Percentiles rank a stretch among this genome's conserved stretches.
phyloP scores from a whole-genome alignment of 257 asterid species.

The Parsonsia alboflavescens region DNA sequence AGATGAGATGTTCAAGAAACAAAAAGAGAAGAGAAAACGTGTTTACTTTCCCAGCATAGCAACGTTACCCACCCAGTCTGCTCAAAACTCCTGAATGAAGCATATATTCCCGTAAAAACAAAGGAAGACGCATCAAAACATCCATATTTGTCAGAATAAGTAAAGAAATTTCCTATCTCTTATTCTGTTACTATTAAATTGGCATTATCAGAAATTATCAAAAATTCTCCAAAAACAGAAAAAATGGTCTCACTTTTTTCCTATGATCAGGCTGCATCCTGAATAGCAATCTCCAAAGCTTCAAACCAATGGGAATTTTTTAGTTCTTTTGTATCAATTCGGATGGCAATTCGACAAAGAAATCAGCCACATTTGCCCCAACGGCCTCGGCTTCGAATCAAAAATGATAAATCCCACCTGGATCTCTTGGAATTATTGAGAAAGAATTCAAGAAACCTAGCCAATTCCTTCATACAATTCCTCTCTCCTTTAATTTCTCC shows the following conservation, averaged over 20 bases:
- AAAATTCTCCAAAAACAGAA: no score
- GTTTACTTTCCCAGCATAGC: constrained; percentile 15
- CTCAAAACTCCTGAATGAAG: no score
- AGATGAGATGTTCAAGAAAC: constrained; percentile 17
- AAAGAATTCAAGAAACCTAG: constrained; percentile 24
- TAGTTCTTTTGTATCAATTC: constrained; percentile 7
- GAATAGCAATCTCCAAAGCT: constrained; percentile 15
- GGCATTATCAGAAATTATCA: background rate
- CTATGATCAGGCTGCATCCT: constrained; percentile 79
- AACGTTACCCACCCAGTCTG: constrained; percentile 10
- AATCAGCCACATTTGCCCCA: constrained; percentile 86
- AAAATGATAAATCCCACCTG: constrained; percentile 58
- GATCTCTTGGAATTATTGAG: constrained; percentile 41
- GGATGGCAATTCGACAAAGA: constrained; percentile 14
- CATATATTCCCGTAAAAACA: constrained; percentile 13
- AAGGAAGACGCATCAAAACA: constrained; percentile 16
- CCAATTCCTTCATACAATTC: constrained; percentile 57
- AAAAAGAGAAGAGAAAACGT: constrained; percentile 5
- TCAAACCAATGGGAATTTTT: background rate
- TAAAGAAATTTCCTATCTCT: background rate
- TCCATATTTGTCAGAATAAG: constrained; percentile 1
- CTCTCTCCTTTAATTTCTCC: constrained; percentile 22
- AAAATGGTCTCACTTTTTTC: constrained; percentile 57
- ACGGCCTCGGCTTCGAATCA: constrained; percentile 62
- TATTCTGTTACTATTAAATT: background rate